phyloP scores from a whole-genome alignment of 1,284 basidiomycete species.

The Cutaneotrichosporon cavernicola region DNA sequence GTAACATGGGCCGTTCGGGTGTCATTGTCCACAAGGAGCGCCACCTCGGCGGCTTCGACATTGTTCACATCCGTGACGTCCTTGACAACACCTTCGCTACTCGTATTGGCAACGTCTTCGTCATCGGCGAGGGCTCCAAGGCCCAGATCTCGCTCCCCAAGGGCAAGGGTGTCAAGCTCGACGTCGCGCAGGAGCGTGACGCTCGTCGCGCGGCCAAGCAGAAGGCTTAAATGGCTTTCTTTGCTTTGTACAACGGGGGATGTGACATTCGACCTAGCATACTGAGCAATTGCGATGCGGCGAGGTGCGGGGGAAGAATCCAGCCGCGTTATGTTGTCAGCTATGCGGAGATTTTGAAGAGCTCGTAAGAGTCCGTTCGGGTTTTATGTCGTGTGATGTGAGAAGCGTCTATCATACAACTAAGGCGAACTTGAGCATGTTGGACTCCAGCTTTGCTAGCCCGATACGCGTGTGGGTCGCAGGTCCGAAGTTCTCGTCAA shows the following conservation, averaged over 20 bases:
- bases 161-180: constrained; percentile 94
- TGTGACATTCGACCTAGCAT: constrained; percentile 12
- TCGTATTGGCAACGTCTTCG: constrained; percentile 95
- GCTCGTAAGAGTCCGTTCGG: not conserved
- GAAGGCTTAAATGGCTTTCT: constrained; percentile 11
- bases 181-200: constrained; percentile 15
- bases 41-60: constrained; percentile 97
- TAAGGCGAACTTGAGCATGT: no score
- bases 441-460: no score
- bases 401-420: no score
- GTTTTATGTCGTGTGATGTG: no score
- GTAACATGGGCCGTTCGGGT: constrained; percentile 99
- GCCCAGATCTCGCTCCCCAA: constrained; percentile 96
- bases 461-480: no score
- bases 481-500: no score
- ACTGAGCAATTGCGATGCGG: not conserved
- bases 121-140: constrained; percentile 93
- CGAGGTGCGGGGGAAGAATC: no score
- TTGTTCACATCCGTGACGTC: constrained; percentile 94
- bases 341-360: not conserved
- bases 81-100: constrained; percentile 94
- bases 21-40: constrained; percentile 94
- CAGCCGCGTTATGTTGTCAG: not conserved
- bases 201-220: constrained; percentile 5
- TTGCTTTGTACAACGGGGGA: constrained; percentile 12